Evolutionary conservation across 2,329 filamentous ascomycete species (phyloP).

Genomic region (Orbilia oligospora): DNA sequence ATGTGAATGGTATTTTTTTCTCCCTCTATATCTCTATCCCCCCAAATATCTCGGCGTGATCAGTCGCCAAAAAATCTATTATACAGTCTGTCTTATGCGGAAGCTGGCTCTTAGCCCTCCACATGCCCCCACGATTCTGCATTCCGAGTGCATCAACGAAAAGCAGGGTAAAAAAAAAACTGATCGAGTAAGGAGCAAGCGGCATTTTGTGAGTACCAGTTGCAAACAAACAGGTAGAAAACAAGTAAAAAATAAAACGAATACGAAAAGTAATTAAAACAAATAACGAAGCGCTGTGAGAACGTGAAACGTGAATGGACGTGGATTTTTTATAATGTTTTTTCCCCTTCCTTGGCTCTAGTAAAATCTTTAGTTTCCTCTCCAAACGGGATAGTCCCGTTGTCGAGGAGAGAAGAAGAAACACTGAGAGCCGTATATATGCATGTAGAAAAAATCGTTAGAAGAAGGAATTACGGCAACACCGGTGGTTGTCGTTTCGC

Average conservation of each 20-base stretch:
- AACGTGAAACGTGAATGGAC: slow-evolving; percentile 14
- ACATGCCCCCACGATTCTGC: slow-evolving; percentile 36
- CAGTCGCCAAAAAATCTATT: slow-evolving; percentile 39
- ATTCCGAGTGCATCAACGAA: slow-evolving; percentile 25
- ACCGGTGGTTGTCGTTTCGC: slow-evolving; percentile 1
- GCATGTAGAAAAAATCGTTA: slow-evolving; percentile 10
- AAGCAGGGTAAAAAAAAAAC: slow-evolving; percentile 30
- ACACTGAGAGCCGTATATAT: background rate
- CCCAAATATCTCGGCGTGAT: background rate
- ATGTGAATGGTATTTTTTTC: slow-evolving; percentile 22
- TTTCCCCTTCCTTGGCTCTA: slow-evolving; percentile 23
- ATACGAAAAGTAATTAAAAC: slow-evolving; percentile 7
- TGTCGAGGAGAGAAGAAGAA: background rate
- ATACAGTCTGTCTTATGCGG: slow-evolving; percentile 54
- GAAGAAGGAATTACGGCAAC: background rate
- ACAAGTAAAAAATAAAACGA: no score
- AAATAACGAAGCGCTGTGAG: slow-evolving; percentile 11
- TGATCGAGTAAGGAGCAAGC: slow-evolving; percentile 11
- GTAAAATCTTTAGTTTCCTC: background rate
- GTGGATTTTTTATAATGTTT: slow-evolving; percentile 17
- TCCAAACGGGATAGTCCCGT: background rate
- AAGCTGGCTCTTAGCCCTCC: slow-evolving; percentile 6
- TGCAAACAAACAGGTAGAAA: slow-evolving; percentile 32
- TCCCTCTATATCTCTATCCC: slow-evolving; percentile 36
- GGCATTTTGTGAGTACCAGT: slow-evolving; percentile 43